Base-by-base conservation (phyloP, 2,329 filamentous ascomycete genomes). In the Aphanocladium album region DNA sequence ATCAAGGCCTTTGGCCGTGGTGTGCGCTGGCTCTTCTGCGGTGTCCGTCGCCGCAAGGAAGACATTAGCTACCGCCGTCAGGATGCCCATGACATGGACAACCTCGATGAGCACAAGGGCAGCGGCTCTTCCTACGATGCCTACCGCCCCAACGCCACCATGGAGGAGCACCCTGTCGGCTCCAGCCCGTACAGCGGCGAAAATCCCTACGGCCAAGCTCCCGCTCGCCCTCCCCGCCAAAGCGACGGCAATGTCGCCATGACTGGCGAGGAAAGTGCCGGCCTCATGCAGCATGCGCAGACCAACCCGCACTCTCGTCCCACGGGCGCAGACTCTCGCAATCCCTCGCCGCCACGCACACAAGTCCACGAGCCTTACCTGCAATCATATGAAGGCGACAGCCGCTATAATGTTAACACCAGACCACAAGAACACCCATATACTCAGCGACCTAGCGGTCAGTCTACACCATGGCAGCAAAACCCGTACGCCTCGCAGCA, bases 1-100 rank as follows among this genome's bases (percentile, higher is more conserved):
- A 75, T 91, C 69, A 96, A 93, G 74, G 89, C 89, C 0, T 86
- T 89, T 63, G 89, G 88, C 9, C 83, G 91, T 55, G 89, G 89
- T 23, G 83, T 91, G 67, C 83, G 89, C 66, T 96, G 91, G 92
- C 77, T 96, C 21, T 88, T 93, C 64, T 84, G 91, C 17, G 91
- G 91, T 46, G 81, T 84, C 58, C 88, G 85, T 70, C 74, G 78
- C 63, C 82, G 89, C 62, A 79, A 80, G 65, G 69, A 79, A 19
- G 82, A 86, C 63, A 59, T 73, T 45, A 83, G 80, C 65, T 85
- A 85, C 66, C 72, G 74, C 62, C 63, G 74, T 60, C 74, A 77
- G 45, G 68, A 65, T 46, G 62, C 61, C 58, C 64, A 75, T 45
- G 75, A 77, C 64, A 67, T 75, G 68, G 69, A 78, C 65, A 63